Percentiles rank a stretch among this genome's conserved stretches.
Conservation (phyloP, 768 basidiomycete species). For the Boletus subcaerulescens region DNA sequence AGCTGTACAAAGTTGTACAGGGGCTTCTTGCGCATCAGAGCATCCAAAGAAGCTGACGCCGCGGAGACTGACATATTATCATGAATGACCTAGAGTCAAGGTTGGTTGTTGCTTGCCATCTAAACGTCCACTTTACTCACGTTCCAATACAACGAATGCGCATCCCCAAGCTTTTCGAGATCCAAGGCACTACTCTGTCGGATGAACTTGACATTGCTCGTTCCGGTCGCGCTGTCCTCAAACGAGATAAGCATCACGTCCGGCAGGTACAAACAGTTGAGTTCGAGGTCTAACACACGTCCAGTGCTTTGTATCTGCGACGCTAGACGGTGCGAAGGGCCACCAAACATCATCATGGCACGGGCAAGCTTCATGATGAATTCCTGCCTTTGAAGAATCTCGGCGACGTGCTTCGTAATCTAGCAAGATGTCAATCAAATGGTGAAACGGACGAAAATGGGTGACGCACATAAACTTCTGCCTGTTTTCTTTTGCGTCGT, state of each 20-base stretch:
- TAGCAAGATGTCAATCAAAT: constrained; percentile 22
- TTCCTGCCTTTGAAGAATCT: constrained; percentile 76
- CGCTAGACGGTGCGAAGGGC: constrained; percentile 78
- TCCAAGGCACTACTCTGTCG: constrained; percentile 70
- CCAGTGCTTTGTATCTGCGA: constrained; percentile 79
- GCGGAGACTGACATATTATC: constrained; percentile 74
- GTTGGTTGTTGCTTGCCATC: not conserved
- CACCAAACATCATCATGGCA: constrained; percentile 89
- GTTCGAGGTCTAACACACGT: constrained; percentile 70
- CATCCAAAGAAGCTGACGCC: constrained; percentile 67
- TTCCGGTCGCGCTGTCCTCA: constrained; percentile 75
- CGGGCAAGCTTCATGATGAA: constrained; percentile 83
- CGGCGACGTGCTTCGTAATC: constrained; percentile 83
- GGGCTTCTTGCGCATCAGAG: constrained; percentile 65
- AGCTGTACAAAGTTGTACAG: constrained; percentile 60
- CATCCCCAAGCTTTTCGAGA: constrained; percentile 70
- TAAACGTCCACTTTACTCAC: constrained; percentile 31
- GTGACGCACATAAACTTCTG: constrained; percentile 67
- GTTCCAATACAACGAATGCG: constrained; percentile 73
- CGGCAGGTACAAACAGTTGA: constrained; percentile 72
- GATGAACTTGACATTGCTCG: constrained; percentile 77
- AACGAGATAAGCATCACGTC: constrained; percentile 80
- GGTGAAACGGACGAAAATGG: not conserved
- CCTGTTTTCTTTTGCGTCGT: constrained; percentile 61
- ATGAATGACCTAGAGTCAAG: constrained; percentile 63